phyloP scores from a whole-genome alignment of 768 basidiomycete species.

The Russula virescens region DNA sequence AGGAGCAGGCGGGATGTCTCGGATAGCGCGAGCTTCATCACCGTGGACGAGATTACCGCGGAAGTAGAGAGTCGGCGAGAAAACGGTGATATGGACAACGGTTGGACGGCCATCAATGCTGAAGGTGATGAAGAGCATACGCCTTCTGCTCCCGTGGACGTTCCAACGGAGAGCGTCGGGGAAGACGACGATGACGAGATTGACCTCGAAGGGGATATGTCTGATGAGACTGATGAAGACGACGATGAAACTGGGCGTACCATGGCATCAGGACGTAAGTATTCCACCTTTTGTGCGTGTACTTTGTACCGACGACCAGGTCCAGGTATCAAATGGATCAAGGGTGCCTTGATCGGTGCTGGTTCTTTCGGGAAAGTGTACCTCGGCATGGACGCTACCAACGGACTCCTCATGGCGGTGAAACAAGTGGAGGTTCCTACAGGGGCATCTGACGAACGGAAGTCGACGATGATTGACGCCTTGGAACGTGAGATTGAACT shows the following conservation, averaged over 20 bases:
- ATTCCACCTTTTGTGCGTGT: slow-evolving; percentile 24
- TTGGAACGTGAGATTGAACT: slow-evolving; percentile 93
- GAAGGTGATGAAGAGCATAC: slow-evolving; percentile 38
- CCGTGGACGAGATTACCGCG: slow-evolving; percentile 96
- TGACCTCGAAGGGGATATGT: slow-evolving; percentile 38
- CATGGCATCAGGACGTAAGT: slow-evolving; percentile 49
- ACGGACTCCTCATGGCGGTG: slow-evolving; percentile 90
- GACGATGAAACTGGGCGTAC: slow-evolving; percentile 45
- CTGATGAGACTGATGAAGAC: slow-evolving; percentile 40
- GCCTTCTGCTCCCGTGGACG: slow-evolving; percentile 29
- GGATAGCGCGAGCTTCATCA: slow-evolving; percentile 87
- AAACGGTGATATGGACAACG: slow-evolving; percentile 48
- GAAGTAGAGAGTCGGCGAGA: slow-evolving; percentile 77
- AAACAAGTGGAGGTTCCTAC: slow-evolving; percentile 94
- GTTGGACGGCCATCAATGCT: slow-evolving; percentile 69
- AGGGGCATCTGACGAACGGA: slow-evolving; percentile 84
- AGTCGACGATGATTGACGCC: slow-evolving; percentile 87
- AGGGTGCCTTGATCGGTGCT: slow-evolving; percentile 90
- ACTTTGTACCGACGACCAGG: slow-evolving; percentile 26
- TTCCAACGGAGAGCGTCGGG: slow-evolving; percentile 40
- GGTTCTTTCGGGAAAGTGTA: slow-evolving; percentile 95
- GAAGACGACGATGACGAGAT: slow-evolving; percentile 41
- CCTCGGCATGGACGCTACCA: slow-evolving; percentile 90
- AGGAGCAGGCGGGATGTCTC: slow-evolving; percentile 78
- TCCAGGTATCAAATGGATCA: slow-evolving; percentile 84